phyloP scores from a whole-genome alignment of 202 grass and related monocot genomes.

The Schoenoplectus tabernaemontani region DNA sequence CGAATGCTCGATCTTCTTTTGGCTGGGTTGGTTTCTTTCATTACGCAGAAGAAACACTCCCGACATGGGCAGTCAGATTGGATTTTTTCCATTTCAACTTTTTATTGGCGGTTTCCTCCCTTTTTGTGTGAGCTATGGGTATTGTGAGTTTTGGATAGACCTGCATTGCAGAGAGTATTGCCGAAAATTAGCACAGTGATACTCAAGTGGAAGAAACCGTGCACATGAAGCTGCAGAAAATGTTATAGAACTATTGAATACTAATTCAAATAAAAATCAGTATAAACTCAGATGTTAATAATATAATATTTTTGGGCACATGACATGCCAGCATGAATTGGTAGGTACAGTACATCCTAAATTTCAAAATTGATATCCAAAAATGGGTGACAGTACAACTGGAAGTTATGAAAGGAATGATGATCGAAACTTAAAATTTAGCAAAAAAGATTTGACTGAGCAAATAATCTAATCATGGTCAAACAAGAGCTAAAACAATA shows the following conservation, averaged over 20 bases:
- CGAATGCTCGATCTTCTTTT: conserved; percentile 76
- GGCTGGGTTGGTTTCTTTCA: conserved; percentile 97
- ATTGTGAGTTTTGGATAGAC: background rate
- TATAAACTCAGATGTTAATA: background rate
- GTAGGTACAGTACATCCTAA: background rate
- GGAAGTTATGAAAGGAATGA: background rate
- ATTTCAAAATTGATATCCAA: background rate
- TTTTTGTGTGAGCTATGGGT: background rate
- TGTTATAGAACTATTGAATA: background rate
- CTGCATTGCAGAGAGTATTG: conserved; percentile 12
- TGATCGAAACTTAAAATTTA: background rate
- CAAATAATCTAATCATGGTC: background rate
- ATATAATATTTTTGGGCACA: background rate
- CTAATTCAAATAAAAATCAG: background rate
- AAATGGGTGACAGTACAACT: background rate
- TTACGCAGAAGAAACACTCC: conserved; percentile 97
- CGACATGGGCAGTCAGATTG: conserved; percentile 90
- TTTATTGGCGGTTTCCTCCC: background rate
- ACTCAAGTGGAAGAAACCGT: background rate
- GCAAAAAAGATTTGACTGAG: background rate
- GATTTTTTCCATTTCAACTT: conserved; percentile 34
- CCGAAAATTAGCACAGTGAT: background rate
- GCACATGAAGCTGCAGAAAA: background rate
- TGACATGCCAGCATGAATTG: background rate
- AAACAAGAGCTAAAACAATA: background rate